Conservation (phyloP, 179 eudicot genomes). For the Spergularia azorica region DNA sequence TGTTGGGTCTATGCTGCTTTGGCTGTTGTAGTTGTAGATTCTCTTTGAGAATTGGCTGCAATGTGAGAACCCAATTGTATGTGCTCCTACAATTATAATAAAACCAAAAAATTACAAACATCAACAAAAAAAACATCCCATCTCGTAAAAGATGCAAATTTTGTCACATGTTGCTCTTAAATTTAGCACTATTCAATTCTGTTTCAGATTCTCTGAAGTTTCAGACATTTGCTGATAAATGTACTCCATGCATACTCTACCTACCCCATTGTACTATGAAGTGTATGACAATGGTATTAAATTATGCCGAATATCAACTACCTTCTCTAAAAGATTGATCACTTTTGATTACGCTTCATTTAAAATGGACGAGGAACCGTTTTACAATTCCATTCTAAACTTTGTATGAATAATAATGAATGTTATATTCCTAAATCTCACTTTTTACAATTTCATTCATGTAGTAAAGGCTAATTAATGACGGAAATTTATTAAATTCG, state of each 20-base stretch:
- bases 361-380: too few relatives aligned
- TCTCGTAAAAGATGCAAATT: too few relatives aligned
- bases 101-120: not conserved
- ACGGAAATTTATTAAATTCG: too few relatives aligned
- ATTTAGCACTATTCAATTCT: not conserved
- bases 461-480: too few relatives aligned
- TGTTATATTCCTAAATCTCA: too few relatives aligned
- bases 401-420: too few relatives aligned
- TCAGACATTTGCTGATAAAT: not conserved
- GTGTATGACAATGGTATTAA: not conserved
- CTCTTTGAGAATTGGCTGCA: constrained; percentile 61
- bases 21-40: constrained; percentile 48
- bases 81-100: constrained; percentile 51
- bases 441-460: too few relatives aligned
- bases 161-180: not conserved
- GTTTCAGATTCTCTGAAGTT: not conserved
- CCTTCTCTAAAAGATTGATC: not conserved
- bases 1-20: constrained; percentile 55
- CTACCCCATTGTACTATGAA: constrained; percentile 1
- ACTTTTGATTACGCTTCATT: not conserved
- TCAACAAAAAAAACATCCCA: not conserved
- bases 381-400: too few relatives aligned
- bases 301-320: too few relatives aligned
- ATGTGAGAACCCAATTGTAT: constrained; percentile 86
- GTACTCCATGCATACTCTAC: not conserved